Base-by-base conservation (phyloP, 1,139 yeast species). In the Suhomyces bokatorum region DNA sequence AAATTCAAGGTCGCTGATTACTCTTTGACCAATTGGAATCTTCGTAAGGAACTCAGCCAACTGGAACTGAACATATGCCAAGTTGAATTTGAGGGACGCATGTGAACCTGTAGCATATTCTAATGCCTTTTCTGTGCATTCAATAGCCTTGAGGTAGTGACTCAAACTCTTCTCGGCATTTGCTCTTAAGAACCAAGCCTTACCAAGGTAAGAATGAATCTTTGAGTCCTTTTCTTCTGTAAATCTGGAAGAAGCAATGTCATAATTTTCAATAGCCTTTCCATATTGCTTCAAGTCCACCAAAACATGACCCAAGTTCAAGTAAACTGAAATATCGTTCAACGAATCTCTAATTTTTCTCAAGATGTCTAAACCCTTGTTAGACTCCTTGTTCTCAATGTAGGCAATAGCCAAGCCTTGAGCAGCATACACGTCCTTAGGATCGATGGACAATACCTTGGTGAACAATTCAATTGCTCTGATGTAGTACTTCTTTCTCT, bases 401-500 rank as follows among this genome's bases (percentile, higher is more conserved):
- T 89, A 87, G 10, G 91, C 82, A 44, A 93, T 90, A 1, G 98
- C 99, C 51, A 95, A 77, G 42, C 99, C 99, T 65, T 93, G 99
- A 0, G 99, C 99, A 2, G 98, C 99, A 68, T 85, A 93, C 1
- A 93, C 95, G 62, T 93, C 89, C 54, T 79, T 75, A 6, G 93
- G 80, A 66, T 93, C 99, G 31, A 90, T 72, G 40, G 87, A 84
- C 46, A 95, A 71, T 1, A 90, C 97, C 66, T 93, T 93, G 56
- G 90, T 87, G 63, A 84, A 93, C 45, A 91, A 72, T 64, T 93
- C 97, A 17, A 91, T 87, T 13, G 97, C 97, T 66, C 96, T 81
- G 40, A 85, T 74, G 60, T 86, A 91, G 47, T 90, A 86, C 54
- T 85, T 87, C 55, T 83, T 85, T 51, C 83, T 80, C 64, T 85